Conservation (phyloP, 805 yeast genomes). For the Tetrapisispora nanseiensis region DNA sequence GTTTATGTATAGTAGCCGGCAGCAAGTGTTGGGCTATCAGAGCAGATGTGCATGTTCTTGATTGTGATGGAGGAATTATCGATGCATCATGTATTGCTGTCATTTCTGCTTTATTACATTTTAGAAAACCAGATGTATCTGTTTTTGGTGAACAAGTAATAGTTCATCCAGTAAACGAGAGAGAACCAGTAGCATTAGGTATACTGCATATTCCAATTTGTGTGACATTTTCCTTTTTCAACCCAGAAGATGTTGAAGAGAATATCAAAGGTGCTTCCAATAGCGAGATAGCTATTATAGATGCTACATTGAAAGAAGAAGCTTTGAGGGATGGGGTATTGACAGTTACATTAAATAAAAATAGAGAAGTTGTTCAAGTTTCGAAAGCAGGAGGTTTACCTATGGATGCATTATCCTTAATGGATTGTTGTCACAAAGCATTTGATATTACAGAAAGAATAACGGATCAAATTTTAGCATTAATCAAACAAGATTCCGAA, state of each 20-base stretch:
- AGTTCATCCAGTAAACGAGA: constrained; percentile 62
- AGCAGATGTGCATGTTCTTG: constrained; percentile 81
- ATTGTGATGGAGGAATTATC: constrained; percentile 86
- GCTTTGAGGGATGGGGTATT: constrained; percentile 63
- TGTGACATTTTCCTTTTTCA: constrained; percentile 79
- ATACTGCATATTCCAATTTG: constrained; percentile 85
- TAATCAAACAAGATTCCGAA: constrained; percentile 46
- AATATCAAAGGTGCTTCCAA: constrained; percentile 59
- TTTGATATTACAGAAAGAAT: constrained; percentile 49
- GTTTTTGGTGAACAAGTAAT: constrained; percentile 56
- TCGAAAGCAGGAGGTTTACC: constrained; percentile 86
- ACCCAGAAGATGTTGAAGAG: constrained; percentile 53
- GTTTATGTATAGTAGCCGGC: constrained; percentile 85
- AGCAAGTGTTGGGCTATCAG: constrained; percentile 83
- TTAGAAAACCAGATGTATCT: constrained; percentile 72
- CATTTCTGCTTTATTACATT: constrained; percentile 76
- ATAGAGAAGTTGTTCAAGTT: constrained; percentile 83
- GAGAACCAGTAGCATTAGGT: constrained; percentile 80
- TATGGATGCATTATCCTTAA: constrained; percentile 57
- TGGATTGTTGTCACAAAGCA: constrained; percentile 63
- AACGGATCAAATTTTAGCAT: constrained; percentile 52
- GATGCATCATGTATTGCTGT: constrained; percentile 89
- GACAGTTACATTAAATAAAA: constrained; percentile 80
- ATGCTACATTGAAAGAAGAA: constrained; percentile 74
- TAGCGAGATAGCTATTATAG: constrained; percentile 56